These are phyloP conservation scores for Salix udensis DNA, from an alignment of 345 rosid species.

Conservation along the genomic window DNA sequence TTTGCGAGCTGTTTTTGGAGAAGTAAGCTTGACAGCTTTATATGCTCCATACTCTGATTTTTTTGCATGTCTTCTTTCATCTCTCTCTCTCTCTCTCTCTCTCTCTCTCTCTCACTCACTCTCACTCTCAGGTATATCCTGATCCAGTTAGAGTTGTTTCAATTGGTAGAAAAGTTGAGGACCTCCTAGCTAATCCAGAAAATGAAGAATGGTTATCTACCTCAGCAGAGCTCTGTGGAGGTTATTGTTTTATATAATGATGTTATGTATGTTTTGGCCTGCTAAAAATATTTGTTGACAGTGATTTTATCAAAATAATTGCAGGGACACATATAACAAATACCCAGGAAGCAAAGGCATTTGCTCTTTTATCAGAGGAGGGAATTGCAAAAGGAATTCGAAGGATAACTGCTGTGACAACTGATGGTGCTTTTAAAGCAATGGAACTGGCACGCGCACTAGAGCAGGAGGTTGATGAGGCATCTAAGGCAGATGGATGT, in stretches of 20 bases:
- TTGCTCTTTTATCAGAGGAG: constrained; percentile 94
- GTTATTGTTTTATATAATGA: constrained; percentile 31
- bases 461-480: constrained; percentile 67
- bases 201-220: constrained; percentile 63
- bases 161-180: constrained; percentile 72
- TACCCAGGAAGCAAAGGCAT: constrained; percentile 85
- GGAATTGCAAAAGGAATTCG: constrained; percentile 90
- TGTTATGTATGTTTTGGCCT: background rate
- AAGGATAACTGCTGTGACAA: constrained; percentile 86
- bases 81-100: too few species aligned
- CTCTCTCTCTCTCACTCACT: too few species aligned
- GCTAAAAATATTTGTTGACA: constrained; percentile 21
- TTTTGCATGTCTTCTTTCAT: background rate
- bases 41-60: background rate
- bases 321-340: constrained; percentile 88
- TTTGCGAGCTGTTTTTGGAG: constrained; percentile 95
- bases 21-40: constrained; percentile 40
- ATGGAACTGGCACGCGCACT: constrained; percentile 52
- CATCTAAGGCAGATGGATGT: constrained; percentile 59
- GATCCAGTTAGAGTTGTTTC: constrained; percentile 95
- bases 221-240: constrained; percentile 95
- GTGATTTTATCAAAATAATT: background rate
- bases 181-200: constrained; percentile 80
- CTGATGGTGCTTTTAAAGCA: constrained; percentile 74
- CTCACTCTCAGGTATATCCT: constrained; percentile 62